Evolutionary conservation across 805 yeast species (phyloP), one percentile per base, ranked within the genome.

Genomic region (Kregervanrija delftensis): DNA sequence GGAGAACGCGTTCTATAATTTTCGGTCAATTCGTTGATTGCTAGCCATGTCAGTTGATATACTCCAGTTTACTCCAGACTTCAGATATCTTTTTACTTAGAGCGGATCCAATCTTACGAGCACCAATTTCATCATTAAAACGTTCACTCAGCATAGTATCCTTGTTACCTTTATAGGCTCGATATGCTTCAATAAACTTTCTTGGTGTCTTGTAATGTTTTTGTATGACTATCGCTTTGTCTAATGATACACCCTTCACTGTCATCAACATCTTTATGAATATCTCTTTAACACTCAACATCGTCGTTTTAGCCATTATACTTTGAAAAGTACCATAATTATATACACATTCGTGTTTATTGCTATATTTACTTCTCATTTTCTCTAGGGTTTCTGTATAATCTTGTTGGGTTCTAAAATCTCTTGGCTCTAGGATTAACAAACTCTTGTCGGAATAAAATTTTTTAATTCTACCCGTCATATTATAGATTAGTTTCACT

Each of bases 221-320:
- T 62, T 90, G 97, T 9, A 93, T 79, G 8, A 78, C 77, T 9
- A 79, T 58, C 0, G 99, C 99, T 58, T 86, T 88, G 50, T 91
- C 97, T 30, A 86, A 64, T 0, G 96, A 79, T 1, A 93, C 71
- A 0, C 98, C 99, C 48, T 77, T 74, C 2, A 85, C 73, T 3
- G 89, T 76, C 83, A 89, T 78, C 16, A 93, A 71, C 82, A 88
- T 79, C 38, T 76, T 69, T 2, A 88, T 65, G 53, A 80, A 91
- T 54, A 87, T 65, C 49, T 91, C 96, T 39, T 78, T 79, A 0
- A 87, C 78, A 0, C 96, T 85, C 56, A 75, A 68, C 68, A 82
- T 66, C 22, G 76, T 77, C 2, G 84, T 71, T 58, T 93, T 93
- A 3, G 83, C 77, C 61, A 93, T 64, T 31, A 82, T 71, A 5